Conservation (phyloP, 768 basidiomycete genomes). For the Phylloporus arenicola region DNA sequence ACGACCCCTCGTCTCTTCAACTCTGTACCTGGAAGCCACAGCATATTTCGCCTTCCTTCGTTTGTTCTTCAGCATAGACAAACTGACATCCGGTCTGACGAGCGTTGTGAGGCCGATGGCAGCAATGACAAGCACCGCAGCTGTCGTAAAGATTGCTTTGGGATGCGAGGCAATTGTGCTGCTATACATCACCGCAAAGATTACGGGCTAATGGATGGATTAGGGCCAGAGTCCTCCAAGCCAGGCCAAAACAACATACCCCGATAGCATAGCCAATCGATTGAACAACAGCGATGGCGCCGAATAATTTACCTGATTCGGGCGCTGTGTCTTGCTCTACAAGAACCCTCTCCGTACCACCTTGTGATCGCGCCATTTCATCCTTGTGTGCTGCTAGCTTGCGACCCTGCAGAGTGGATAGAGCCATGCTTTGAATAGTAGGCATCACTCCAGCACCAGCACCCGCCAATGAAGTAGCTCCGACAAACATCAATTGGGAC, state of each 20-base stretch:
- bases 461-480: conserved; percentile 55
- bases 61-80: conserved; percentile 15
- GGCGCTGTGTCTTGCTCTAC: conserved; percentile 30
- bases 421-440: conserved; percentile 65
- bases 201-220: conserved; percentile 45
- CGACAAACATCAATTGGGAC: conserved; percentile 47
- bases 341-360: not conserved
- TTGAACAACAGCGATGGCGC: conserved; percentile 63
- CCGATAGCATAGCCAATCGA: conserved; percentile 62
- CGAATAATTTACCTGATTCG: conserved; percentile 56
- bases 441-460: conserved; percentile 68
- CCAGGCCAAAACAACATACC: conserved; percentile 24
- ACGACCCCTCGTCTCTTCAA: conserved; percentile 20
- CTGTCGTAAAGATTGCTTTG: conserved; percentile 61
- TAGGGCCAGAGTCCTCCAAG: conserved; percentile 6
- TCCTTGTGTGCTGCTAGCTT: conserved; percentile 26
- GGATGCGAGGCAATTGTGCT: conserved; percentile 59
- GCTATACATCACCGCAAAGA: conserved; percentile 66
- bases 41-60: conserved; percentile 5
- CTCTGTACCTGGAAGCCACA: conserved; percentile 2
- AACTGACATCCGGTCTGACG: conserved; percentile 31
- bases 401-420: conserved; percentile 50
- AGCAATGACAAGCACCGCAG: conserved; percentile 48
- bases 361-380: conserved; percentile 29
- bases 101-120: conserved; percentile 44